A percentile compares a stretch with the other conserved stretches of the same genome.
phyloP scores from a whole-genome alignment of 2,329 filamentous ascomycete species.

The Sarocladium kiliense region DNA sequence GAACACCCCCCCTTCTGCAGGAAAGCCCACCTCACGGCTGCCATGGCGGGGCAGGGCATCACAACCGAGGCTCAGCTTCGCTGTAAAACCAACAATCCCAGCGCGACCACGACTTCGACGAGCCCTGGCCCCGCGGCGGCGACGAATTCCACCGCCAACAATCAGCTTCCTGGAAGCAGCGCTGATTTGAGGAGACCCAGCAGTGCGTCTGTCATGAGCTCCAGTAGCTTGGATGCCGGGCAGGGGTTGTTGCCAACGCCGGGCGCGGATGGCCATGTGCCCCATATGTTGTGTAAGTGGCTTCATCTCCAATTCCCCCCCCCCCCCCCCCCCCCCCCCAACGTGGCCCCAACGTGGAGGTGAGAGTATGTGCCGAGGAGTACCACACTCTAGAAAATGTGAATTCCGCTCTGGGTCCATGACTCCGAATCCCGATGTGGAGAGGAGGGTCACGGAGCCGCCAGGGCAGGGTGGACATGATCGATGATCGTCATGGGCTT shows the following conservation, averaged over 20 bases:
- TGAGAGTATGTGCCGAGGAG: too few species aligned
- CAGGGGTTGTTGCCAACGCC: slow-evolving; percentile 17
- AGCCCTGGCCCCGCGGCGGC: slow-evolving; percentile 5
- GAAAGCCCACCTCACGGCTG: slow-evolving; percentile 38
- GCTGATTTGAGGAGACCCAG: slow-evolving; percentile 34
- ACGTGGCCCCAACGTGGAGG: too few species aligned
- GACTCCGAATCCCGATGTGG: background rate
- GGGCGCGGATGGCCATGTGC: slow-evolving; percentile 37
- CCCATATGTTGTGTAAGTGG: slow-evolving; percentile 44
- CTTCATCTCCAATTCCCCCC: background rate
- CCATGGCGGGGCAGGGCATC: slow-evolving; percentile 26
- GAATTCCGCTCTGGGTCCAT: too few species aligned
- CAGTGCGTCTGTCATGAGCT: slow-evolving; percentile 27
- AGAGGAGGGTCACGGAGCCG: too few species aligned
- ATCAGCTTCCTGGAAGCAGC: slow-evolving; percentile 18
- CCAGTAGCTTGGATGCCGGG: slow-evolving; percentile 22
- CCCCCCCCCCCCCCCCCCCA: background rate
- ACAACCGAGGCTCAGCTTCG: slow-evolving; percentile 39
- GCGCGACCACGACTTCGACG: slow-evolving; percentile 4
- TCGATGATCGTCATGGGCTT: background rate
- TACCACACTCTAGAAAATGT: too few species aligned
- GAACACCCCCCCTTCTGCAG: slow-evolving; percentile 22
- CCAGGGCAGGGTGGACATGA: background rate
- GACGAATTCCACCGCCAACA: background rate
- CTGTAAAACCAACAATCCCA: slow-evolving; percentile 10